Base-by-base conservation (phyloP, 139 green algal genomes). In the Gonium pectorale region DNA sequence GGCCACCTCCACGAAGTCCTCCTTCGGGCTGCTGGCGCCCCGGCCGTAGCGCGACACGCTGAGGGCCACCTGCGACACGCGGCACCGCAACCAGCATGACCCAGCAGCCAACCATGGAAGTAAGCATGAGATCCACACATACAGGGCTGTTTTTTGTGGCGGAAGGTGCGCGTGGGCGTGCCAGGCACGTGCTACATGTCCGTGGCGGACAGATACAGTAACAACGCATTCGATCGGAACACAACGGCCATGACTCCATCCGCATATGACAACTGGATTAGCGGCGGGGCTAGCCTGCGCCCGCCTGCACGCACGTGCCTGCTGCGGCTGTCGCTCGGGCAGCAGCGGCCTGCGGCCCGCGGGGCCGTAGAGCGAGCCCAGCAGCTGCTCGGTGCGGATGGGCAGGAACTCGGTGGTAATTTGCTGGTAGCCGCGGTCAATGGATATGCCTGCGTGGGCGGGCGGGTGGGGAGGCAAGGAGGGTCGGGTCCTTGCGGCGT, bases 371-470 rank as follows among this genome's bases (percentile, higher is more conserved):
- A 79, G 56, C 5, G 46, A 70, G 22, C 80, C 80, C 56, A 90
- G 66, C 22, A 91, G 85, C 84, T 89, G 73, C 22, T 89, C 66
- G 0, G n/a, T 63, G 29, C 89, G 75, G 26, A 88, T 85, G 26
- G 90, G 90, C 24, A 94, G 80, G 68, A 80, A 92, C 79, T 93
- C 87, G 27, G 44, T 85, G 0, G 80, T 85, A 67, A 95, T 86
- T 64, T 95, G 91, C 66, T 85, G 41, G 62, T 93, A 96, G 21
- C 95, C 95, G 3, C 81, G 56, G 33, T 89, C 87, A 29, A 90
- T 85, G 71, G 31, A 52, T 38, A 72, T 86, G 40, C 79, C 79
- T 85, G 79, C 5, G 37, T 29, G 29, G 40, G n/a, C n/a, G n/a
- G n/a, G n/a, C n/a, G n/a, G n/a, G n/a, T n/a, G n/a, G n/a, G n/a